phyloP scores from a whole-genome alignment of 345 rosid genomes.

The Euphorbia peplus region DNA sequence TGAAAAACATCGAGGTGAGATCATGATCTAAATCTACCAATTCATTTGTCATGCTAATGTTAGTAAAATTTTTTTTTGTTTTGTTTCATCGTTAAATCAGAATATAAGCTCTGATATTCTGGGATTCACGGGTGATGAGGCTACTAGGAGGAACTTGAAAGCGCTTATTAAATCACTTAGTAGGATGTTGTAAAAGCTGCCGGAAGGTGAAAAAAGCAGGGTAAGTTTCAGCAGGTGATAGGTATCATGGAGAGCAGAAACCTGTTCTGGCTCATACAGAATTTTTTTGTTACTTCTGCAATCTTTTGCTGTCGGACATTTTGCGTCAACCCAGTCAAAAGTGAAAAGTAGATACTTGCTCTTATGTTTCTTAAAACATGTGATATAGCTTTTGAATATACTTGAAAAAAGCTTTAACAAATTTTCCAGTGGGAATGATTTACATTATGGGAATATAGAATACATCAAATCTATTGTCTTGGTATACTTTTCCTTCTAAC shows the following conservation, averaged over 20 bases:
- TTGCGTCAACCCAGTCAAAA: neutral
- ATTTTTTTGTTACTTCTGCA: conserved; percentile 3
- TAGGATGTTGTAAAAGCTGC: conserved; percentile 60
- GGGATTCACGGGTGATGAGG: conserved; percentile 98
- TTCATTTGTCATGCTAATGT: neutral
- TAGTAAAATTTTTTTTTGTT: neutral
- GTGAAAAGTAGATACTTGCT: neutral
- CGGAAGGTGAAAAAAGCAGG: neutral
- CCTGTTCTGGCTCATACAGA: neutral
- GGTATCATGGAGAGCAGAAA: conserved; percentile 3
- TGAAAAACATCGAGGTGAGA: conserved; percentile 91
- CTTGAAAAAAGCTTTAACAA: neutral
- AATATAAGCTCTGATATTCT: conserved; percentile 91
- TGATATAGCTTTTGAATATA: conserved; percentile 4
- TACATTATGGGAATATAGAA: neutral
- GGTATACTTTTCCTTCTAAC: too few species aligned
- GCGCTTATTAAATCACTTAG: conserved; percentile 92
- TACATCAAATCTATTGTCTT: too few species aligned
- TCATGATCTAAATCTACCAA: neutral
- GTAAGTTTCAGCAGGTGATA: neutral
- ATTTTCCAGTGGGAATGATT: neutral
- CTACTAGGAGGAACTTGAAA: conserved; percentile 80
- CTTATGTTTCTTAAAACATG: neutral
- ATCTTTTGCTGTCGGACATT: neutral
- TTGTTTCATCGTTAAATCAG: conserved; percentile 37